These are phyloP conservation scores for Trichomonas vaginalis DNA, from an alignment of 208 protist genomes.

Conservation along the genomic window DNA sequence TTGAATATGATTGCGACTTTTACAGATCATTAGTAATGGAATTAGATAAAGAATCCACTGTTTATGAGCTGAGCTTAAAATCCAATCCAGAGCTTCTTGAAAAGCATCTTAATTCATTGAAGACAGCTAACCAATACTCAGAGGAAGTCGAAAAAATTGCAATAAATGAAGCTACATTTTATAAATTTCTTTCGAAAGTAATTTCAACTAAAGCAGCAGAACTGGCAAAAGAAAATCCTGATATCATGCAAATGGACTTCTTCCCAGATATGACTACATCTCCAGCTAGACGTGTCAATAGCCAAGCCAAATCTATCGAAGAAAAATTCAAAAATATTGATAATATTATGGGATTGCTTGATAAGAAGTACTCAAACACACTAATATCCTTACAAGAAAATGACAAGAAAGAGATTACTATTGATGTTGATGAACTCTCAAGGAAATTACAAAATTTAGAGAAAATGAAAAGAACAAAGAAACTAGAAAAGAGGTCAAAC, in stretches of 20 bases:
- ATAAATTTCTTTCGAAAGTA: background rate
- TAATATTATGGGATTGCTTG: background rate
- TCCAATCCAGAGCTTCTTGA: background rate
- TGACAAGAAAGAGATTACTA: background rate
- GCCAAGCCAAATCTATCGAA: background rate
- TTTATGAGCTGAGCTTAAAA: background rate
- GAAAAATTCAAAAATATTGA: background rate
- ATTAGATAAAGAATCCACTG: background rate
- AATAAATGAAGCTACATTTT: background rate
- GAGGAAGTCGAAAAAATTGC: background rate
- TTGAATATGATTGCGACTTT: background rate
- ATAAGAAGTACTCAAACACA: background rate
- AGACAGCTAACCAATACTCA: background rate
- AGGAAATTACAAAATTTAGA: background rate
- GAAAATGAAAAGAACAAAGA: background rate
- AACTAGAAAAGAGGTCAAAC: background rate
- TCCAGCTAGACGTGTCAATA: background rate
- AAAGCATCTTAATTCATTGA: background rate
- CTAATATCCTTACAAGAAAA: background rate
- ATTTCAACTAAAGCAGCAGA: background rate
- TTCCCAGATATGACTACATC: background rate
- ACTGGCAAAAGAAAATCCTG: too few species aligned
- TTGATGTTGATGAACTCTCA: background rate
- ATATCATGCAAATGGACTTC: background rate
- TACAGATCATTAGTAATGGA: background rate